Evolutionary conservation across 306 rosid species (phyloP).

Genomic region (Chamaecrista fasciculata): DNA sequence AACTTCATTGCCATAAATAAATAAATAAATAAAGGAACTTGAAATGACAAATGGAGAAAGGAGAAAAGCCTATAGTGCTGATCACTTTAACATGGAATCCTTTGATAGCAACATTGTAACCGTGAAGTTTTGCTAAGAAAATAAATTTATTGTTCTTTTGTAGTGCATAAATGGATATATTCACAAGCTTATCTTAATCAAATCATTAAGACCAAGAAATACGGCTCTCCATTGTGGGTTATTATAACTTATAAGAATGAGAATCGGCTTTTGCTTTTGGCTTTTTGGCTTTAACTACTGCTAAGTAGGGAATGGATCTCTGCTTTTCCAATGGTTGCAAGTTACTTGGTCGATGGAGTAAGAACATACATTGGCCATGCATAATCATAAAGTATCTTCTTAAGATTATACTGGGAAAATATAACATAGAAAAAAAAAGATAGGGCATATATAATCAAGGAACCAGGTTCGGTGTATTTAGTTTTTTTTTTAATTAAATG

Average conservation of each 20-base stretch:
- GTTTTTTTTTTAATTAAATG: not conserved
- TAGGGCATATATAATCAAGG: not conserved
- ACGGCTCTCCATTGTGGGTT: not conserved
- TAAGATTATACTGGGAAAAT: not conserved
- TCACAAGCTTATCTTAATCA: not conserved
- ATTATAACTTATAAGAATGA: not conserved
- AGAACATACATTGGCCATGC: slow-evolving; percentile 21
- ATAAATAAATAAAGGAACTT: no score
- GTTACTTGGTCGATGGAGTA: slow-evolving; percentile 27
- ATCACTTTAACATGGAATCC: not conserved
- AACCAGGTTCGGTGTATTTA: slow-evolving; percentile 8
- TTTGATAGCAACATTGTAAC: slow-evolving; percentile 12
- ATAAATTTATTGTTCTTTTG: not conserved
- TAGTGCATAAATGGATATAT: not conserved
- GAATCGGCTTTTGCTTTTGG: slow-evolving; percentile 15
- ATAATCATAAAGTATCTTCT: slow-evolving; percentile 29
- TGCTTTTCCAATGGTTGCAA: slow-evolving; percentile 8
- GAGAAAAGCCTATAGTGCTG: not conserved
- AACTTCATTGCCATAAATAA: not conserved
- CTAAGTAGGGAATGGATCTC: slow-evolving; percentile 3
- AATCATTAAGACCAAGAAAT: slow-evolving; percentile 11
- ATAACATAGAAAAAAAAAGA: not conserved
- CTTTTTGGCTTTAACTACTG: not conserved
- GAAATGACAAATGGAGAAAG: not conserved
- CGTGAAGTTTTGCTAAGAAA: not conserved